Percentiles rank a stretch among this genome's conserved stretches.
phyloP scores from a whole-genome alignment of 2,329 filamentous ascomycete species.

The Aspergillus novoparasiticus region DNA sequence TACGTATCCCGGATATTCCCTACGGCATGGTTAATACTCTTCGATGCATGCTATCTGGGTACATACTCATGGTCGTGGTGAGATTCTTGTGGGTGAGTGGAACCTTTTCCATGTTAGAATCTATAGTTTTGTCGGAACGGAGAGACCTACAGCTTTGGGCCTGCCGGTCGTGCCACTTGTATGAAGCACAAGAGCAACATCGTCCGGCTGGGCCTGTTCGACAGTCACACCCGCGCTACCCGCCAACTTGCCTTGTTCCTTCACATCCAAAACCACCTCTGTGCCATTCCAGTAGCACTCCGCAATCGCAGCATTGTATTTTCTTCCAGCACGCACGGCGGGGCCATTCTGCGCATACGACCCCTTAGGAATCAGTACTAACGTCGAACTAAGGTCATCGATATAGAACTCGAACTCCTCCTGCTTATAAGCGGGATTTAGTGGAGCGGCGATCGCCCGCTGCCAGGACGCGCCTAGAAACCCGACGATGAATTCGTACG shows the following conservation, averaged over 20 bases:
- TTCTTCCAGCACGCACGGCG: conserved; percentile 74
- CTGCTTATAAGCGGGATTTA: conserved; percentile 87
- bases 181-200: conserved; percentile 79
- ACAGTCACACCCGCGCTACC: conserved; percentile 52
- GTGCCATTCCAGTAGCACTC: conserved; percentile 78
- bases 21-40: conserved; percentile 30
- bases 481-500: conserved; percentile 83
- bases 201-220: conserved; percentile 67
- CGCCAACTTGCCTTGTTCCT: conserved; percentile 69
- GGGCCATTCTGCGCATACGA: conserved; percentile 67
- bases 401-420: conserved; percentile 92
- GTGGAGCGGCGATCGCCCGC: conserved; percentile 78
- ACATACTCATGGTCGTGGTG: conserved; percentile 73
- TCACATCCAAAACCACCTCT: conserved; percentile 76
- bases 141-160: conserved; percentile 72
- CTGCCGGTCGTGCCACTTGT: conserved; percentile 83
- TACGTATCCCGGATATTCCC: conserved; percentile 80
- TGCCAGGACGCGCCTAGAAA: conserved; percentile 88
- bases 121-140: background rate
- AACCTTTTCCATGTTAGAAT: conserved; percentile 49
- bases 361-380: conserved; percentile 75
- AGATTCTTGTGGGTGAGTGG: conserved; percentile 81
- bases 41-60: background rate
- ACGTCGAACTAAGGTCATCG: conserved; percentile 77
- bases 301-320: conserved; percentile 80